A percentile compares a stretch with the other conserved stretches of the same genome.
phyloP scores from a whole-genome alignment of 345 rosid genomes.

The Gossypium australe region DNA sequence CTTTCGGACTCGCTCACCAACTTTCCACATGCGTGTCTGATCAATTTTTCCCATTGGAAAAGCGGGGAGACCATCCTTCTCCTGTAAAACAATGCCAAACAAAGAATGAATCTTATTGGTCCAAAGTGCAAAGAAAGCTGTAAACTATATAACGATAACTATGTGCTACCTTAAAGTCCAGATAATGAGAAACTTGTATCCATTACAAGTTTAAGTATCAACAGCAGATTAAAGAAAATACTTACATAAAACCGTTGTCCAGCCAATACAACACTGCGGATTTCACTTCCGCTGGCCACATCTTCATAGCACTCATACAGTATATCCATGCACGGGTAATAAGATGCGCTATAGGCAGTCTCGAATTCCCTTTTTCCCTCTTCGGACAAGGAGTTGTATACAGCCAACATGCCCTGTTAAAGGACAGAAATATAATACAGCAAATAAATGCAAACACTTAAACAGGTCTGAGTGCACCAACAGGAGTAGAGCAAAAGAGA shows the following conservation, averaged over 20 bases:
- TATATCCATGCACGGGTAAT: constrained; percentile 84
- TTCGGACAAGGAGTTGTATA: constrained; percentile 66
- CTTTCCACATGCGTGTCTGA: constrained; percentile 95
- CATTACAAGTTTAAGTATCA: constrained; percentile 57
- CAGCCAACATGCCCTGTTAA: constrained; percentile 84
- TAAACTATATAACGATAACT: background rate
- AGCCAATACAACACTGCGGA: constrained; percentile 81
- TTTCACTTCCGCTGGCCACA: constrained; percentile 78
- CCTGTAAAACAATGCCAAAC: constrained; percentile 34
- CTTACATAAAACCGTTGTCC: constrained; percentile 87
- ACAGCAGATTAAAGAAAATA: constrained; percentile 27
- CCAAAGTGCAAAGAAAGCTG: background rate
- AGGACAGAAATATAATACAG: background rate
- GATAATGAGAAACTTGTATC: background rate
- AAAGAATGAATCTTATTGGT: background rate
- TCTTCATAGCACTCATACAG: constrained; percentile 88
- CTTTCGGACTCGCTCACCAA: constrained; percentile 71
- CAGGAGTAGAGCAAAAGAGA: background rate
- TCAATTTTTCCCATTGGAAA: constrained; percentile 98
- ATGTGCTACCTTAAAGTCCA: background rate
- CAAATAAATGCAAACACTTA: background rate
- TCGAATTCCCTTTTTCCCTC: constrained; percentile 75
- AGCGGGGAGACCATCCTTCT: constrained; percentile 90
- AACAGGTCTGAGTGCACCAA: background rate
- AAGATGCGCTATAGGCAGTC: constrained; percentile 85